A percentile compares a stretch with the other conserved stretches of the same genome.
These are phyloP conservation scores for Cordyceps cateniannulata DNA, from an alignment of 2,329 filamentous ascomycete genomes.

Conservation along the genomic window DNA sequence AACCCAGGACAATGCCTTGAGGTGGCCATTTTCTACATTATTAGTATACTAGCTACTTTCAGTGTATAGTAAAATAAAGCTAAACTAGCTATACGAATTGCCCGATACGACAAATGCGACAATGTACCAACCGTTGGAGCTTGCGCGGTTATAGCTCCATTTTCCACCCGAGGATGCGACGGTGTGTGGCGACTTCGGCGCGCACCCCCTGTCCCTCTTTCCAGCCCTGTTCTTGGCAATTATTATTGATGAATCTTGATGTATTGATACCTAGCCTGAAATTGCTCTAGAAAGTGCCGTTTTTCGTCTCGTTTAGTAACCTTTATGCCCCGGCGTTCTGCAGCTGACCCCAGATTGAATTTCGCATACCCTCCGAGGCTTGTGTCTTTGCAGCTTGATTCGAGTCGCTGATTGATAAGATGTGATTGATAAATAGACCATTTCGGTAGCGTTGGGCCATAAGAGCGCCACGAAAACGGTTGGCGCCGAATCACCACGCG, in stretches of 20 bases:
- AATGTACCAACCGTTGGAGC: not conserved
- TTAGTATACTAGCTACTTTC: too few species aligned
- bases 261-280: not conserved
- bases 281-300: not conserved
- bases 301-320: not conserved
- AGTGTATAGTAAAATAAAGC: too few species aligned
- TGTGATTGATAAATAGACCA: not conserved
- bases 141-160: not conserved
- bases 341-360: not conserved
- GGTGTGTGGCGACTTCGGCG: not conserved
- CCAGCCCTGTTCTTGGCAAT: not conserved
- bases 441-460: not conserved
- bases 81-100: too few species aligned
- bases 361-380: too few species aligned
- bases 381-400: not conserved
- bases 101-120: too few species aligned
- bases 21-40: too few species aligned
- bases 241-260: too few species aligned
- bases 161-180: not conserved
- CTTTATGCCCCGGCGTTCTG: not conserved
- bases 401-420: not conserved
- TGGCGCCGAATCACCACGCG: not conserved
- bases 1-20: too few species aligned
- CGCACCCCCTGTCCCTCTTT: not conserved
- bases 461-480: not conserved